Evolutionary conservation across 371 early-diverging fungal genomes (phyloP).

Genomic region (Apophysomyces variabilis): DNA sequence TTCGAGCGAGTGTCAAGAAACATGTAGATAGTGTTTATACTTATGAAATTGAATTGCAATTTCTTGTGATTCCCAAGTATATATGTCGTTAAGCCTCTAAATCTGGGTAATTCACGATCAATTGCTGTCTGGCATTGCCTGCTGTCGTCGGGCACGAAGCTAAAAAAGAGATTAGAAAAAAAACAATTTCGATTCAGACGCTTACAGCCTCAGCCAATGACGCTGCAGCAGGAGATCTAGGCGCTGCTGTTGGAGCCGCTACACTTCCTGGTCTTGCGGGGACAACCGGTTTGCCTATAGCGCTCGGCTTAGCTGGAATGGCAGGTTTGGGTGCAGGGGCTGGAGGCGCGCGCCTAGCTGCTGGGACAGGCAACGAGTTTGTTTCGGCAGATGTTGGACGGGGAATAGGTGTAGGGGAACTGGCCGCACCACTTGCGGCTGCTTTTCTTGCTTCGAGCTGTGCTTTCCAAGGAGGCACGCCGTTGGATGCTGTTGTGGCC

Average conservation of each 20-base stretch:
- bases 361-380: slow-evolving; percentile 45
- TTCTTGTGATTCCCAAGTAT: no score
- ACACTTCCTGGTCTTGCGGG: slow-evolving; percentile 49
- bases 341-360: slow-evolving; percentile 52
- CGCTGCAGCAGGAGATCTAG: slow-evolving; percentile 45
- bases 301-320: slow-evolving; percentile 51
- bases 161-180: slow-evolving; percentile 3
- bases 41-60: no score
- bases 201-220: slow-evolving; percentile 56
- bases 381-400: slow-evolving; percentile 24
- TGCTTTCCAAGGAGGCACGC: slow-evolving; percentile 58
- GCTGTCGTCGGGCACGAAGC: slow-evolving; percentile 27
- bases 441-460: slow-evolving; percentile 59
- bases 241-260: slow-evolving; percentile 23
- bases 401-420: slow-evolving; percentile 28
- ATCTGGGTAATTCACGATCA: not conserved
- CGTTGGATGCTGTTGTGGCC: slow-evolving; percentile 23
- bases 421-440: slow-evolving; percentile 19
- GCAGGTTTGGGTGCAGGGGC: slow-evolving; percentile 55
- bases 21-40: no score
- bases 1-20: no score
- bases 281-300: slow-evolving; percentile 47
- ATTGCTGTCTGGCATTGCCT: not conserved
- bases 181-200: slow-evolving; percentile 8
- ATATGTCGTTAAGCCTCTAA: not conserved